Base-by-base conservation (phyloP, 2,329 filamentous ascomycete genomes). In the Paracoccidioides lutzii region DNA sequence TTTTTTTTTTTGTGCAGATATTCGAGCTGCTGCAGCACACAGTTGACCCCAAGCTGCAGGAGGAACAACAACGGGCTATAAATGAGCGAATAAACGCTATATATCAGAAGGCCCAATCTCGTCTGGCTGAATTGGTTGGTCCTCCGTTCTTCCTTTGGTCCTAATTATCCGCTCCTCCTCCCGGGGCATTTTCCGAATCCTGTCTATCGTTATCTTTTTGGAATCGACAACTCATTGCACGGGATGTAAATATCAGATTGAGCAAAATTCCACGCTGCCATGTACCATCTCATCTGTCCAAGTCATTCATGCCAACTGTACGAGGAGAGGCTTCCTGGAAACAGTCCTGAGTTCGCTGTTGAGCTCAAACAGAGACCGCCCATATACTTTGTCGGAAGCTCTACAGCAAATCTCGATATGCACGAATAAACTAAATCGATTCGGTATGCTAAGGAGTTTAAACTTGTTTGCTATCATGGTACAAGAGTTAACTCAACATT, bases 211-310 rank as follows among this genome's bases (percentile, higher is more conserved):
- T 44, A 6, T 33, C 33, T 32, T n/a, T 37, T 35, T 35, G 3
- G 15, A 15, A 33, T 14, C 4, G 33, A 35, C 46, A 14, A 30
- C 33, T 45, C 38, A 44, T 52, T 44, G 51, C 30, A 41, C 32
- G 35, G 12, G 7, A 32, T 14, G 12, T 32, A 54, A 33, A 43
- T 28, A 54, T 58, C 60, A 90, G 86, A 80, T 94, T 65, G 80
- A 83, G 62, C 81, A 87, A 71, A 95, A 97, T 70, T 85, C 86
- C 61, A 88, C 88, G 45, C 81, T 93, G 57, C 91, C 93, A 43
- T 88, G 93, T 64, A 88, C 89, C 12, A 85, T 98, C 68, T 88
- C 88, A 63, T 87, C 88, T 46, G 81, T 98, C 67, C 83, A 87
- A 63, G 78, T 98, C 58, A 81, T 94, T 59, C 87, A 90, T 67